Evolutionary conservation across 371 early-diverging fungal species (phyloP), one percentile per base, ranked within the genome.

Genomic region (Mortierella sp.): DNA sequence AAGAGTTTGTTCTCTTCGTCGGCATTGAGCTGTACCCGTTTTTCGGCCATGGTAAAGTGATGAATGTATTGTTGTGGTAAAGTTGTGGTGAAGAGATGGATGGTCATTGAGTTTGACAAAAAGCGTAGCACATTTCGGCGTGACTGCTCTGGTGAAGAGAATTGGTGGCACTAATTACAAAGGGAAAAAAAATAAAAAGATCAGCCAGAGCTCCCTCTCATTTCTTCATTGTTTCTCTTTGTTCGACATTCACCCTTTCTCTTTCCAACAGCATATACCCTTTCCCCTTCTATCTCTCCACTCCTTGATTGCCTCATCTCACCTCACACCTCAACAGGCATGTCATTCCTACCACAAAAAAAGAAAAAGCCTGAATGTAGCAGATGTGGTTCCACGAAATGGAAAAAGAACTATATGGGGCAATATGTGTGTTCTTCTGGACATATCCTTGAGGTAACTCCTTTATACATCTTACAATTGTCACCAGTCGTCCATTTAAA

Each of bases 1-100:
- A 86, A 86, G 72, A 82, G 87, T 38, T 74, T 79, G 70, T 86
- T 86, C 54, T 82, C 80, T 26, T 86, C 87, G 31, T 86, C 87
- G 34, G 83, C 80, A 50, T 86, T 78, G 52, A 86, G 78, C 13
- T 82, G 87, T 4, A 86, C 82, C 28, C 83, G 80, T 65, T 60
- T 74, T n/a, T 82, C 80, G 24, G 85, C 34, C 85, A 85, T 81
- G 52, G 57, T 71, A 3, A 50, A 14, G 50, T 11, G 16, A 50
- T 50, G 13, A 57, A 50, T 60, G 26, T 52, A 54, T 65, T 38
- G 65, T 21, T 65, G 65, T 8, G 11, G 65, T 31, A 16, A 14
- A 48, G 57, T n/a, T 26, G 48, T 50, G 60, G 47, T 55, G 31
- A 38, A 57, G 44, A 58, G 42, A 38, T 9, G 9, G 38, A 63